Evolutionary conservation across 2,329 filamentous ascomycete species (phyloP), one percentile per base, ranked within the genome.

Genomic region (Diplodia corticola): DNA sequence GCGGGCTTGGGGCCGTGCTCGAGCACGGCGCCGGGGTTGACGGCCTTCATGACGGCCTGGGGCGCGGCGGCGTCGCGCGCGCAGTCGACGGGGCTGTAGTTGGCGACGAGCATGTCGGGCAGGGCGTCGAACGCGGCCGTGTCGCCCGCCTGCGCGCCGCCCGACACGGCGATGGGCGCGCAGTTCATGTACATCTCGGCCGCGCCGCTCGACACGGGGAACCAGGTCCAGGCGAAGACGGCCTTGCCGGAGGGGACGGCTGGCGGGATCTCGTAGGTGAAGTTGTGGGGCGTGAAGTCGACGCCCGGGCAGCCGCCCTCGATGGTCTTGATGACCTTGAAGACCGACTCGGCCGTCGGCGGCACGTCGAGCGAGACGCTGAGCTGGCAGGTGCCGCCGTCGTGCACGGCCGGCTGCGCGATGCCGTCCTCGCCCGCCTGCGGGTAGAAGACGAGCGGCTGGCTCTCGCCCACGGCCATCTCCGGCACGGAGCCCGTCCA

Each of bases 101-200:
- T 95, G 70, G 89, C 88, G 1, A 88, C 81, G 49, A 93, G 86
- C 86, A 95, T 89, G 64, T 89, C 82, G 0, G 92, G 92, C 48
- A 96, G 88, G 0, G 80, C 78, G 44, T 86, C 74, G 68, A 89
- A 85, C 69, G 84, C 85, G 2, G 81, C 76, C 60, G 86, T 73
- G 50, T 87, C 85, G 64, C n/a, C n/a, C n/a, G n/a, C n/a, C n/a
- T 77, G 76, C 1, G 80, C 77, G 40, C 81, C 81, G 0, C 79
- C 81, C 13, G 86, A 86, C 22, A 97, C 83, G 0, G 82, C 85
- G 64, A 96, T 80, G 0, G 91, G 87, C 0, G 90, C 92, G 71
- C 94, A 98, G 85, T 97, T 96, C 93, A 96, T 96, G 84, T 97
- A 97, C 83, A 97, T 89, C 76, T 98, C 94, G 1, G 93, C 89